Evolutionary conservation across 2,329 filamentous ascomycete genomes (phyloP).

Genomic region (Diplodia corticola): DNA sequence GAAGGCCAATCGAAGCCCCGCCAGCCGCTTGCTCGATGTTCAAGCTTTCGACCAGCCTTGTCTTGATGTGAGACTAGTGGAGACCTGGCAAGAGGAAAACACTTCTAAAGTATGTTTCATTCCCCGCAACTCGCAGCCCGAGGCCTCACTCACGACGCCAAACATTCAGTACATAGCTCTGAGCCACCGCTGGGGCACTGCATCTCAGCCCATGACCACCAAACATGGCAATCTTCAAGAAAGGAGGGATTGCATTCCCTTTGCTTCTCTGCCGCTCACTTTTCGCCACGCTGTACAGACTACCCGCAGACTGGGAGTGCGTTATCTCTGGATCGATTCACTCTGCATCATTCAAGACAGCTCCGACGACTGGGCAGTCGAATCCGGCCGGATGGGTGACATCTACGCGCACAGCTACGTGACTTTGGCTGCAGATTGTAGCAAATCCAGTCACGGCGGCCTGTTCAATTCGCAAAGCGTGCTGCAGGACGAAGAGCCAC

Average conservation of each 20-base stretch:
- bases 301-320: background rate
- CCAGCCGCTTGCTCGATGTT: background rate
- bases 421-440: background rate
- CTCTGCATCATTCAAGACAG: constrained; percentile 25
- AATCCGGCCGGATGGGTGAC: constrained; percentile 1
- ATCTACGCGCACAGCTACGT: constrained; percentile 9
- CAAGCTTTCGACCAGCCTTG: background rate
- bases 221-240: background rate
- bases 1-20: background rate
- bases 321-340: constrained; percentile 26
- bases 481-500: background rate
- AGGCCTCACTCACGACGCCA: background rate
- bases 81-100: background rate
- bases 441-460: background rate
- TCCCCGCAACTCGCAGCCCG: background rate
- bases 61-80: background rate
- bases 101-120: background rate
- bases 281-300: constrained; percentile 22
- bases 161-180: background rate
- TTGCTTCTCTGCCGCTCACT: constrained; percentile 1
- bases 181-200: constrained; percentile 2
- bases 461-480: background rate
- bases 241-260: background rate
- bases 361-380: constrained; percentile 3
- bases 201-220: background rate